Evolutionary conservation across 208 protist species (phyloP), one percentile per base, ranked within the genome.

Genomic region (Crithidia fasciculata): DNA sequence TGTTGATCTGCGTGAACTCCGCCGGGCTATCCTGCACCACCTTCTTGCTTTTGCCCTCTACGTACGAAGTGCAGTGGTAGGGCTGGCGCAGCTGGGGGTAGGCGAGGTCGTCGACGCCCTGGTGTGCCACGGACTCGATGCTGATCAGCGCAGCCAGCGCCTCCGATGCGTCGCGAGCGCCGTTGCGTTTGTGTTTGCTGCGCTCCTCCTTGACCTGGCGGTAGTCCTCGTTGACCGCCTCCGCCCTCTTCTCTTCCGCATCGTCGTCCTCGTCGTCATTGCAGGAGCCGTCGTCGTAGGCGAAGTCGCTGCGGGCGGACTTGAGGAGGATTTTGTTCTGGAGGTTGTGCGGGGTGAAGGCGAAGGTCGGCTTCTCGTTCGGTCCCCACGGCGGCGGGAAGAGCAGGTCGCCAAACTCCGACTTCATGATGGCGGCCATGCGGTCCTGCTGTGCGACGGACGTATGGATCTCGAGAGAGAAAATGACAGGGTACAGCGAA

Each of bases 381-480:
- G 78, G 50, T 15, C 73, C 70, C 81, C 82, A 86, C 66, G 70
- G 45, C 13, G 86, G 74, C 45, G 74, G 75, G 43, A 88, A 84
- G 19, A 96, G 84, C 53, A 83, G 55, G 16, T 75, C 58, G 49
- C 88, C 89, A n/a, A 97, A 79, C 10, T 69, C 64, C n/a, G 71
- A 57, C 53, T 82, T 43, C 57, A 97, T 64, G 65, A 88, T 85
- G 47, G 85, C 68, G 28, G 87, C 93, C 81, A 97, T 93, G 44
- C 76, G 77, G 36, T 90, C 71, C 65, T 91, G 87, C 74, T 97
- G 89, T 12, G 44, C 63, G n/a, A 76, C 50, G 43, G 61, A 80
- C 28, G 85, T 88, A 80, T 96, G 91, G n/a, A 97, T 76, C 60
- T 95, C 86, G 5, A 97, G 72, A 5, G 88, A 95, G 5, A 96